Evolutionary conservation across 73 alveolate species (phyloP).

Genomic region (Stentor roeselii): DNA sequence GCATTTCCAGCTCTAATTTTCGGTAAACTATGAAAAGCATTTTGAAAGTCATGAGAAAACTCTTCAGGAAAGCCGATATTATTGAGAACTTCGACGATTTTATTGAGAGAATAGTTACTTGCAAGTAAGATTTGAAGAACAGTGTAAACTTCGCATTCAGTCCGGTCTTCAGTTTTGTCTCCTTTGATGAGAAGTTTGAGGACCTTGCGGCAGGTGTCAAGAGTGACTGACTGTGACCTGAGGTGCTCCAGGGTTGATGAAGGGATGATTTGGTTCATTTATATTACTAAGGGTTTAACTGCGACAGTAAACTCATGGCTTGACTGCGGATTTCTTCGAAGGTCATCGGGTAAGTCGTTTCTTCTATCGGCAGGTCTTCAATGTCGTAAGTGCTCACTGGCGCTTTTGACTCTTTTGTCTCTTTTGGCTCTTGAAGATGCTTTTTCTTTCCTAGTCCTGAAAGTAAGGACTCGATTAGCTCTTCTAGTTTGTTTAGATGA

Average conservation of each 20-base stretch:
- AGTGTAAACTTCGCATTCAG: not conserved
- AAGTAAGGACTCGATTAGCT: not conserved
- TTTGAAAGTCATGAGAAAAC: not conserved
- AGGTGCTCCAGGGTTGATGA: not conserved
- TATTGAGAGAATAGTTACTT: not conserved
- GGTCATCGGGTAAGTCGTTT: not conserved
- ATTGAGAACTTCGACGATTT: not conserved
- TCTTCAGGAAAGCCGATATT: not conserved
- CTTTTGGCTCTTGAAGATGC: not conserved
- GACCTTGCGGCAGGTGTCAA: not conserved
- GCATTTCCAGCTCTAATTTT: not conserved
- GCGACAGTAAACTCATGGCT: not conserved
- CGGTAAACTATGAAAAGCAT: not conserved
- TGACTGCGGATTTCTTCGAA: not conserved
- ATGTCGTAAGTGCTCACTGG: not conserved
- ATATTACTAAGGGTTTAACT: too few relatives aligned
- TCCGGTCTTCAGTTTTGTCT: not conserved
- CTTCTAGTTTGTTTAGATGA: constrained; percentile 6
- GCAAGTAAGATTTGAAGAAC: not conserved
- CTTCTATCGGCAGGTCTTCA: not conserved
- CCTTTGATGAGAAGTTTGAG: not conserved
- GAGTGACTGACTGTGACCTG: not conserved
- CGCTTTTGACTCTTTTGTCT: not conserved
- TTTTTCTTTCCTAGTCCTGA: not conserved
- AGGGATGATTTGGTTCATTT: constrained; percentile 16